Evolutionary conservation across 768 basidiomycete species (phyloP), one percentile per base, ranked within the genome.

Genomic region (Trametes elegans): DNA sequence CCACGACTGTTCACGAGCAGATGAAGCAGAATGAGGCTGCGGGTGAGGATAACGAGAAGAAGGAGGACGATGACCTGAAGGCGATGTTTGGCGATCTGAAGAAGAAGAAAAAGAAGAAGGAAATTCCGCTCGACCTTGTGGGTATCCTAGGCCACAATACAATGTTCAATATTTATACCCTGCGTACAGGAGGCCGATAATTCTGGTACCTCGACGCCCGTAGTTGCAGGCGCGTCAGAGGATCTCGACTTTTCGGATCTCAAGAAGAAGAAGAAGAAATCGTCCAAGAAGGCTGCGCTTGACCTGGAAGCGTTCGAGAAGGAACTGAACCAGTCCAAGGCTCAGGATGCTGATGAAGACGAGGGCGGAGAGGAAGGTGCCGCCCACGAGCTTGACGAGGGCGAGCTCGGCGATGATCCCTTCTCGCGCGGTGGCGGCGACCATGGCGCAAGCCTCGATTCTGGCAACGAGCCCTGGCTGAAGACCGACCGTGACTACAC

Each of bases 261-360:
- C 70, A 97, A 98, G 77, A 96, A 94, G 79, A 95, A 95, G 78
- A 95, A 93, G 78, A 95, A 94, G 75, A 94, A 94, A 68, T 78
- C 80, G 27, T 74, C 80, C 57, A 96, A 95, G 77, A 98, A 96
- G 75, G 82, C 87, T 18, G 84, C 90, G 2, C 85, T 89, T 48
- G 92, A 94, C 68, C 75, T 96, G 64, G 93, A 96, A 68, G 94
- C 91, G 1, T 96, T 97, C 64, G 94, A 96, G 78, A 93, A 92
- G 71, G 92, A 94, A 72, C 75, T 96, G 38, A 85, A 84, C 59
- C 82, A 85, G 39, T 79, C 84, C 21, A 88, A 87, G 66, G 74
- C 77, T 21, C 88, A 87, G 62, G 71, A 80, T 2, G 71, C 70
- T 27, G 78, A 74, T 23, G 82, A 75, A 2, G 81, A 80, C 10